Percentiles rank a stretch among this genome's conserved stretches.
Conservation (phyloP, 352 stramenopile genomes). For the Phytophthora chlamydospora region DNA sequence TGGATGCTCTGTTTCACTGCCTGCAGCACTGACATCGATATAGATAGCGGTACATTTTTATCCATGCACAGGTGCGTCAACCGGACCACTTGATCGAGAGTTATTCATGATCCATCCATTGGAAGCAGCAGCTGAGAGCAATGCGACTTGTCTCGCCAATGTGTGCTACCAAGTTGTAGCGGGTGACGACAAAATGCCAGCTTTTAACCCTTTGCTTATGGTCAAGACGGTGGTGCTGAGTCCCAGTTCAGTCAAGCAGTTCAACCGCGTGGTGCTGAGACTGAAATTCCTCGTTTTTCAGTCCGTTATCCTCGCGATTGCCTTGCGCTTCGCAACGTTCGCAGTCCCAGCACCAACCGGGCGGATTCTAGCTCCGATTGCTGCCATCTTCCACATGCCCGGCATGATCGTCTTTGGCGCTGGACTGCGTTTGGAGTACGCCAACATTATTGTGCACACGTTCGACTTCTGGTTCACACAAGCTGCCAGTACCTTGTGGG, state of each 20-base stretch:
- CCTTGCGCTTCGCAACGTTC: slow-evolving; percentile 16
- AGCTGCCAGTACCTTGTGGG: slow-evolving; percentile 19
- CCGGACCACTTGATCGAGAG: background rate
- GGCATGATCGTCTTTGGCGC: slow-evolving; percentile 10
- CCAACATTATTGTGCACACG: slow-evolving; percentile 17
- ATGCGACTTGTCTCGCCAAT: background rate
- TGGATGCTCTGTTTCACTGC: too few relatives aligned
- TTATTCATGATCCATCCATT: slow-evolving; percentile 17
- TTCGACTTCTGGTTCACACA: slow-evolving; percentile 31
- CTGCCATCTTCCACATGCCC: slow-evolving; percentile 14
- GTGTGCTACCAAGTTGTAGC: slow-evolving; percentile 18
- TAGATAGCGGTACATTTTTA: background rate
- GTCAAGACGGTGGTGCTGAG: slow-evolving; percentile 18
- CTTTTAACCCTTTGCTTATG: slow-evolving; percentile 15
- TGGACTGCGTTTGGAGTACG: slow-evolving; percentile 19
- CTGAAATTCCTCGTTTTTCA: background rate
- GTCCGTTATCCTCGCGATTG: background rate
- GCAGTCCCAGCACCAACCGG: slow-evolving; percentile 1
- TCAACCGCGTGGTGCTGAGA: slow-evolving; percentile 7
- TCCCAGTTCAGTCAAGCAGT: slow-evolving; percentile 12
- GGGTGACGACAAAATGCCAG: slow-evolving; percentile 7
- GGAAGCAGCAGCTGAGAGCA: background rate
- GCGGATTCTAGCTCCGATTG: slow-evolving; percentile 14
- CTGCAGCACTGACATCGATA: too few relatives aligned
- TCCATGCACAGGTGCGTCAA: background rate